These are phyloP conservation scores for Trichomonascaceae sp. DNA, from an alignment of 1,139 yeast species.

Conservation along the genomic window DNA sequence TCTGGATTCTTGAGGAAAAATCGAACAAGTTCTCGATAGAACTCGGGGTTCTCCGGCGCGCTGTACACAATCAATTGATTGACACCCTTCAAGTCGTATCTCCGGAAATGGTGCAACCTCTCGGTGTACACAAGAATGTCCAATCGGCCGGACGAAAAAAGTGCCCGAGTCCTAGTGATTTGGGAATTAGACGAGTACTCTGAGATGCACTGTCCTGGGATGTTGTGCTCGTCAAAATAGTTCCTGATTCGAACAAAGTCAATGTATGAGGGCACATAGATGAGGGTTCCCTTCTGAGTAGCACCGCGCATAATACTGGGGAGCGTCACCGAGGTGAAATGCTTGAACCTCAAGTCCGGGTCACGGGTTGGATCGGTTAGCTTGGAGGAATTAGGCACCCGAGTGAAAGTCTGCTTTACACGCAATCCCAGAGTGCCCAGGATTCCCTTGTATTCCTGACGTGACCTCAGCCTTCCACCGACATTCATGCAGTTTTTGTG, in stretches of 20 bases:
- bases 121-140: slow-evolving; percentile 78
- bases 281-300: slow-evolving; percentile 57
- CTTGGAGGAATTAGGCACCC: slow-evolving; percentile 11
- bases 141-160: slow-evolving; percentile 48
- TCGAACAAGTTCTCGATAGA: slow-evolving; percentile 63
- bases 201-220: slow-evolving; percentile 38
- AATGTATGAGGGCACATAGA: slow-evolving; percentile 75
- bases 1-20: slow-evolving; percentile 29
- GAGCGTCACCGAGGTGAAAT: slow-evolving; percentile 57
- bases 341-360: slow-evolving; percentile 70
- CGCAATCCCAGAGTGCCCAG: slow-evolving; percentile 35
- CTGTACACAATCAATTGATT: slow-evolving; percentile 72
- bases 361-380: slow-evolving; percentile 40
- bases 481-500: slow-evolving; percentile 47
- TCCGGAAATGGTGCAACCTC: slow-evolving; percentile 81
- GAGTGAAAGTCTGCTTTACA: slow-evolving; percentile 59
- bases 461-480: slow-evolving; percentile 43
- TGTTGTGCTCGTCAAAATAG: slow-evolving; percentile 50
- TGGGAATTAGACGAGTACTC: slow-evolving; percentile 71
- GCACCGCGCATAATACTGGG: slow-evolving; percentile 54
- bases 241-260: slow-evolving; percentile 74
- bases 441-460: slow-evolving; percentile 11
- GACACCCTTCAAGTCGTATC: slow-evolving; percentile 80
- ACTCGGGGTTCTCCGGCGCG: slow-evolving; percentile 72
- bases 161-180: slow-evolving; percentile 55